A percentile compares a stretch with the other conserved stretches of the same genome.
phyloP scores from a whole-genome alignment of 768 basidiomycete genomes.

The Naematelia aurantialba region DNA sequence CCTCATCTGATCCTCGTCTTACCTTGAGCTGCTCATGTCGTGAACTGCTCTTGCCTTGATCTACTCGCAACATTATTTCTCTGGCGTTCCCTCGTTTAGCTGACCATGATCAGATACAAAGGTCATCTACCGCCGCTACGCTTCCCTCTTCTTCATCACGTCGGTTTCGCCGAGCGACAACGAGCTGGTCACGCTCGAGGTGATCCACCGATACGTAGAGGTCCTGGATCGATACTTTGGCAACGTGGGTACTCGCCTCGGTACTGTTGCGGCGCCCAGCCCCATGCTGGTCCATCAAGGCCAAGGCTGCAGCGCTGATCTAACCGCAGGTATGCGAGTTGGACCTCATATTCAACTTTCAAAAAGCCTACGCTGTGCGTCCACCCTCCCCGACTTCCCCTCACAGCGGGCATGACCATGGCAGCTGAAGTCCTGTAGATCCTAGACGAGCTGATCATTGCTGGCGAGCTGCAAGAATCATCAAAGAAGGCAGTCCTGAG shows the following conservation, averaged over 20 bases:
- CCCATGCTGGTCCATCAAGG: too few species aligned
- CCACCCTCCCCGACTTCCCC: not conserved
- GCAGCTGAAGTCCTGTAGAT: constrained; percentile 51
- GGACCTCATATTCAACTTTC: constrained; percentile 96
- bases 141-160: constrained; percentile 90
- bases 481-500: constrained; percentile 63
- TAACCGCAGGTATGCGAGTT: constrained; percentile 61
- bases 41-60: too few species aligned
- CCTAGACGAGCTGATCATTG: constrained; percentile 86
- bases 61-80: not conserved
- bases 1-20: not conserved
- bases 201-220: constrained; percentile 91
- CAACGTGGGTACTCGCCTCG: constrained; percentile 65
- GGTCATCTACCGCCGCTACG: constrained; percentile 92
- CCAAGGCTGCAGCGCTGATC: too few species aligned
- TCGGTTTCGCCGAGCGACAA: constrained; percentile 81
- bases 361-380: constrained; percentile 79
- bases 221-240: constrained; percentile 80
- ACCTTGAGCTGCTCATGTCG: too few species aligned
- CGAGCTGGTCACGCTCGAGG: constrained; percentile 84
- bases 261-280: too few species aligned
- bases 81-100: not conserved
- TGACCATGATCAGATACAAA: constrained; percentile 60
- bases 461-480: constrained; percentile 90
- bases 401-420: not conserved